Percentiles rank a stretch among this genome's conserved stretches.
phyloP scores from a whole-genome alignment of 257 asterid species.

The Handroanthus guayacan region DNA sequence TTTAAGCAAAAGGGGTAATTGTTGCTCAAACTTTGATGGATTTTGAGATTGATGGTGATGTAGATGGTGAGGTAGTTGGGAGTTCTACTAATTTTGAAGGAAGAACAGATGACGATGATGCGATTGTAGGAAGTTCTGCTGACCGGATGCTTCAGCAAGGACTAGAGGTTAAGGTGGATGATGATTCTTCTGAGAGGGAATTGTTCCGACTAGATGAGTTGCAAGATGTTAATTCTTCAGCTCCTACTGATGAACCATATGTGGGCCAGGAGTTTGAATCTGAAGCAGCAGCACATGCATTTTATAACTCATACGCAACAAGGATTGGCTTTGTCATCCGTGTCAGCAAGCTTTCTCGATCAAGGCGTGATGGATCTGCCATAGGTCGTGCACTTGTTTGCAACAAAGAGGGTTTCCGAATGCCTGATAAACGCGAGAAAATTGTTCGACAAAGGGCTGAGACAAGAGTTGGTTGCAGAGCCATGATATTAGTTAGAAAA shows the following conservation, averaged over 20 bases:
- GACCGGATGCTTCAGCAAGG: constrained; percentile 66
- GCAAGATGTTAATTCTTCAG: constrained; percentile 58
- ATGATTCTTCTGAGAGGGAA: constrained; percentile 69
- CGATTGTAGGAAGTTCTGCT: constrained; percentile 61
- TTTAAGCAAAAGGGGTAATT: constrained; percentile 20
- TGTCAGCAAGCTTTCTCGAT: constrained; percentile 97
- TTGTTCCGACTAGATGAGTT: constrained; percentile 61
- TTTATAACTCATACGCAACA: constrained; percentile 87
- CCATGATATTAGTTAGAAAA: constrained; percentile 94
- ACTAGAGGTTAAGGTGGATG: constrained; percentile 67
- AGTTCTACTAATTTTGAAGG: constrained; percentile 63
- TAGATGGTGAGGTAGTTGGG: constrained; percentile 78
- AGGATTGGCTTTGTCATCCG: constrained; percentile 89
- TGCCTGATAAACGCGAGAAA: constrained; percentile 93
- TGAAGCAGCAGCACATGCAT: constrained; percentile 94
- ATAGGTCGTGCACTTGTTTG: constrained; percentile 98
- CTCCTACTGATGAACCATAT: constrained; percentile 68
- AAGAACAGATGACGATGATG: constrained; percentile 58
- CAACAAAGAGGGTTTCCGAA: constrained; percentile 96
- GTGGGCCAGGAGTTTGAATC: constrained; percentile 94
- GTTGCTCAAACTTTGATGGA: constrained; percentile 63
- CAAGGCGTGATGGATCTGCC: constrained; percentile 97
- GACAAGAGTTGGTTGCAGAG: constrained; percentile 98
- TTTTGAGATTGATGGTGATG: constrained; percentile 78
- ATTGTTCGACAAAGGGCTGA: constrained; percentile 91